Percentiles rank a stretch among this genome's conserved stretches.
phyloP scores from a whole-genome alignment of 1,139 yeast species.

The Debaryomyces robertsiae region DNA sequence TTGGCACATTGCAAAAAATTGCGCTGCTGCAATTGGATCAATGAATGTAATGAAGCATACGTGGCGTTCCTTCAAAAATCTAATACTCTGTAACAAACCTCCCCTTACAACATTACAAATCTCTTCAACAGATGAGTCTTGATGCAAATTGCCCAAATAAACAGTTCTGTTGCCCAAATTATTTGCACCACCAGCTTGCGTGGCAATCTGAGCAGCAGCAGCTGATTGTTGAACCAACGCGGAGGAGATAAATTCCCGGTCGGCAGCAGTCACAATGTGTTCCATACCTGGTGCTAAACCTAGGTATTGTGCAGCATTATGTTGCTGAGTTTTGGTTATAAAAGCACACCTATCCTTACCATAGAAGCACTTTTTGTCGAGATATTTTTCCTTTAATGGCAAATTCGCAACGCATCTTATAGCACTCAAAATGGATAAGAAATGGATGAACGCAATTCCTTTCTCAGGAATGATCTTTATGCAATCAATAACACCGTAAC shows the following conservation, averaged over 20 bases:
- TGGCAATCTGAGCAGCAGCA: slow-evolving; percentile 73
- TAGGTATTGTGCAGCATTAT: slow-evolving; percentile 92
- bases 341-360: slow-evolving; percentile 70
- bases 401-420: slow-evolving; percentile 60
- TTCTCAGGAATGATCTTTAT: slow-evolving; percentile 59
- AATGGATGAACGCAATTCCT: slow-evolving; percentile 64
- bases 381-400: slow-evolving; percentile 56
- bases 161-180: slow-evolving; percentile 91
- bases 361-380: slow-evolving; percentile 59
- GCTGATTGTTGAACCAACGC: slow-evolving; percentile 69
- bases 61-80: slow-evolving; percentile 76
- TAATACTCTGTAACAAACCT: slow-evolving; percentile 75
- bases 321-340: slow-evolving; percentile 93
- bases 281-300: slow-evolving; percentile 92
- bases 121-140: slow-evolving; percentile 85
- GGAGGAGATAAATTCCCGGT: slow-evolving; percentile 61
- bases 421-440: slow-evolving; percentile 58
- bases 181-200: slow-evolving; percentile 74
- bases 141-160: slow-evolving; percentile 84
- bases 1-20: slow-evolving; percentile 86
- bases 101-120: slow-evolving; percentile 94
- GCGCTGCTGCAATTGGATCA: slow-evolving; percentile 91
- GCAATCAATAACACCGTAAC: slow-evolving; percentile 58
- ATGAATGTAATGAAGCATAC: slow-evolving; percentile 92
- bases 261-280: slow-evolving; percentile 78